Base-by-base conservation (phyloP, 2,329 filamentous ascomycete species). In the Drechslerella coelobrocha region DNA sequence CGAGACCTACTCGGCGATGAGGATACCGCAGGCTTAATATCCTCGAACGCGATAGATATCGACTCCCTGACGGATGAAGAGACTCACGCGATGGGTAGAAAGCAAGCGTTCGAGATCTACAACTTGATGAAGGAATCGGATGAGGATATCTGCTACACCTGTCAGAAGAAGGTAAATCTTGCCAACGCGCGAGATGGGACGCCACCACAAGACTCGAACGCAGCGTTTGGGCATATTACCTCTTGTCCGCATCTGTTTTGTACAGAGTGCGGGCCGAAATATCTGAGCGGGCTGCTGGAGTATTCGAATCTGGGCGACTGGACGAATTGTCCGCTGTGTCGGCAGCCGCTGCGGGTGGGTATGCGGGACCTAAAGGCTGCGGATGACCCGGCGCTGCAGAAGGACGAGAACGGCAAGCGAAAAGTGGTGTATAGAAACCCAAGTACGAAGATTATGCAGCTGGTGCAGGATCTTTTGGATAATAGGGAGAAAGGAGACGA, bases 211-310 rank as follows among this genome's bases (percentile, higher is more conserved):
- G 76, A 79, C 26, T 80, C 87, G 68, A 83, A 88, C 72, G 83
- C 90, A 77, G 79, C 88, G 37, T 81, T 93, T 72, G 91, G 89
- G 14, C 87, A 88, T 76, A 90, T 97, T 83, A 91, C 92, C 1
- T 86, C 90, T 0, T 97, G 94, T 78, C 92, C 89, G 76, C 92
- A 97, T 76, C 82, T 96, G 23, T 81, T 96, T 61, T 99, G 94
- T 77, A 84, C 85, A 0, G 82, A 83, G 27, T 97, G 93, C 79
- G 72, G 73, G 21, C 73, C 68, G 23, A 74, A 61, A 47, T 63
- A 61, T 26, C 10, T 68, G 34, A 61, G 56, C 31, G 37, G 29
- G 2, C 23, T 72, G 43, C 27, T 75, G 65, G 37, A 74, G 51
- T 61, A 68, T 51, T 47, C 61, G 59, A 26, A 56, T 68, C 68